Conservation (phyloP, 805 yeast genomes). For the Starmerella tilneyi region DNA sequence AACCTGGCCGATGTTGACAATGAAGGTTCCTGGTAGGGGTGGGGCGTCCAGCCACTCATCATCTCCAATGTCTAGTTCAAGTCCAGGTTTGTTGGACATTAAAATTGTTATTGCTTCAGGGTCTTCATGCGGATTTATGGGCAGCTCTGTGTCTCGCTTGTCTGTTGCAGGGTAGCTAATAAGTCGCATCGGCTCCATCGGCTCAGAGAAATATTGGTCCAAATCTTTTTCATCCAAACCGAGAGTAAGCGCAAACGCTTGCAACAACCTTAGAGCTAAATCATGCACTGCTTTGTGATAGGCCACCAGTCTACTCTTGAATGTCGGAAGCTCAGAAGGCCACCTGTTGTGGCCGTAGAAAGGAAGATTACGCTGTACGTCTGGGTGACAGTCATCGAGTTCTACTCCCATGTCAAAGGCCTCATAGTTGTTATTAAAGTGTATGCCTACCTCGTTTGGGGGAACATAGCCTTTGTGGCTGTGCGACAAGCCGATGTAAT, state of each 20-base stretch:
- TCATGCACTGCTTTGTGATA: constrained; percentile 41
- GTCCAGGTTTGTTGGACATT: constrained; percentile 45
- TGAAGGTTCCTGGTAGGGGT: constrained; percentile 40
- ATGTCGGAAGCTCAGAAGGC: constrained; percentile 42
- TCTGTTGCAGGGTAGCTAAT: constrained; percentile 41
- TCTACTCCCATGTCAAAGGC: constrained; percentile 46
- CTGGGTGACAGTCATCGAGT: constrained; percentile 25
- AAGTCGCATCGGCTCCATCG: constrained; percentile 36
- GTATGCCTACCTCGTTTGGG: constrained; percentile 36
- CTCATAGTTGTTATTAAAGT: constrained; percentile 33
- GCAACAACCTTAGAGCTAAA: constrained; percentile 37
- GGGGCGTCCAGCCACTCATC: constrained; percentile 50
- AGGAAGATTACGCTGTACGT: constrained; percentile 31
- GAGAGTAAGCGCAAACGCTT: constrained; percentile 47
- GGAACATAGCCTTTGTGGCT: constrained; percentile 35
- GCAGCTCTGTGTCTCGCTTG: constrained; percentile 27
- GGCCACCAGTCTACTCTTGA: constrained; percentile 35
- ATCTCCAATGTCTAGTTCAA: constrained; percentile 46
- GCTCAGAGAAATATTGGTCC: constrained; percentile 36
- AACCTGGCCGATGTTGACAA: constrained; percentile 54
- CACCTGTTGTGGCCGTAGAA: constrained; percentile 50
- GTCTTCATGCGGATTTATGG: constrained; percentile 59
- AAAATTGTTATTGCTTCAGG: constrained; percentile 35
- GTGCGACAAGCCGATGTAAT: constrained; percentile 40
- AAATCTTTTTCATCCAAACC: constrained; percentile 39